Evolutionary conservation across 106 monocot species (phyloP).

Genomic region (Dioscorea zingiberensis): DNA sequence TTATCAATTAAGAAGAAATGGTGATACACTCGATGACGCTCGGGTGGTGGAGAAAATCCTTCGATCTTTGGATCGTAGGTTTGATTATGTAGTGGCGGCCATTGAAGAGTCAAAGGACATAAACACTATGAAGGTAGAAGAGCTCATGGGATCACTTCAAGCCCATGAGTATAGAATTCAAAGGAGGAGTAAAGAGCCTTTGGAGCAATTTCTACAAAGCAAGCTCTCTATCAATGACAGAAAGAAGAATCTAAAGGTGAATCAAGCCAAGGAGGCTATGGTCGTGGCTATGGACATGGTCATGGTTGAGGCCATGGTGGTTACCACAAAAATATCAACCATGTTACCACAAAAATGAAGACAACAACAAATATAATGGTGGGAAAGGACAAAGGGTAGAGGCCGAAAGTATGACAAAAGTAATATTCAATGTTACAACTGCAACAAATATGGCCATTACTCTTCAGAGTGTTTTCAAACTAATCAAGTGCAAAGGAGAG

Average conservation of each 20-base stretch:
- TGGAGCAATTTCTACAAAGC: background rate
- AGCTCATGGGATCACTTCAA: background rate
- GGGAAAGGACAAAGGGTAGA: no score
- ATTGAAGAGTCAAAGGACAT: background rate
- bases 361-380: no score
- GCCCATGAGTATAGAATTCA: background rate
- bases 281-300: no score
- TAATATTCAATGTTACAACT: background rate
- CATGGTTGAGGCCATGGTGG: no score
- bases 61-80: background rate
- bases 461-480: constrained; percentile 1
- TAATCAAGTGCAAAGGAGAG: background rate
- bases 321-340: no score
- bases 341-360: no score
- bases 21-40: background rate
- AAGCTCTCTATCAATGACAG: background rate
- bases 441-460: background rate
- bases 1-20: background rate
- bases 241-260: background rate
- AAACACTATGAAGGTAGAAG: background rate
- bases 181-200: background rate
- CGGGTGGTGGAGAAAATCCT: no score
- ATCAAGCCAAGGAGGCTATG: no score
- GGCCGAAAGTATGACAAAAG: no score
- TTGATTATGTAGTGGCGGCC: background rate